These are phyloP conservation scores for Rhynchosporium secalis DNA, from an alignment of 2,329 filamentous ascomycete species.

Conservation along the genomic window DNA sequence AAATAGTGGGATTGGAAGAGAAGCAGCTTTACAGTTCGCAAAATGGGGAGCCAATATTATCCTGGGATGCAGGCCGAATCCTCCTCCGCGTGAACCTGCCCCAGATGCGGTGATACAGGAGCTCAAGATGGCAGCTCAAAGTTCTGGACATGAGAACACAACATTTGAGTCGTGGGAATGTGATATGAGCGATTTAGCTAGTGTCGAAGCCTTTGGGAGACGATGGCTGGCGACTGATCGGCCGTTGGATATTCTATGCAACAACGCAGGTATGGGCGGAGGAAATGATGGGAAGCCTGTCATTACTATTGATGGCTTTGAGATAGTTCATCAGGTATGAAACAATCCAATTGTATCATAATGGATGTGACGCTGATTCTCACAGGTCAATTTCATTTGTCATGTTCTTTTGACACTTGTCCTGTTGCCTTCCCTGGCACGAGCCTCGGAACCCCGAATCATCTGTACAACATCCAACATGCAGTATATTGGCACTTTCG, in stretches of 20 bases:
- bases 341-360: background rate
- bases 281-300: conserved; percentile 12
- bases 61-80: conserved; percentile 41
- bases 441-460: conserved; percentile 33
- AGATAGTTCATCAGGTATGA: conserved; percentile 36
- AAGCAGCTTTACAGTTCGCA: conserved; percentile 42
- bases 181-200: conserved; percentile 33
- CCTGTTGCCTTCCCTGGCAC: conserved; percentile 36
- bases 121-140: conserved; percentile 22
- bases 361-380: background rate
- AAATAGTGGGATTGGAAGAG: conserved; percentile 46
- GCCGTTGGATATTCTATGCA: conserved; percentile 38
- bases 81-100: conserved; percentile 37
- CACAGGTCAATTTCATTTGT: conserved; percentile 39
- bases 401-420: conserved; percentile 39
- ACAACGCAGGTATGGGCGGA: conserved; percentile 38
- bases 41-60: conserved; percentile 43
- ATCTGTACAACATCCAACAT: conserved; percentile 39
- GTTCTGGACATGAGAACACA: conserved; percentile 20
- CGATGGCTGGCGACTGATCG: conserved; percentile 35
- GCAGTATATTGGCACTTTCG: conserved; percentile 36
- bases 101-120: conserved; percentile 31
- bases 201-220: conserved; percentile 35
- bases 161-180: conserved; percentile 37
- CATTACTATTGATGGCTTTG: conserved; percentile 39